Evolutionary conservation across 805 yeast genomes (phyloP).

Genomic region (Monosporozyma servazzii): DNA sequence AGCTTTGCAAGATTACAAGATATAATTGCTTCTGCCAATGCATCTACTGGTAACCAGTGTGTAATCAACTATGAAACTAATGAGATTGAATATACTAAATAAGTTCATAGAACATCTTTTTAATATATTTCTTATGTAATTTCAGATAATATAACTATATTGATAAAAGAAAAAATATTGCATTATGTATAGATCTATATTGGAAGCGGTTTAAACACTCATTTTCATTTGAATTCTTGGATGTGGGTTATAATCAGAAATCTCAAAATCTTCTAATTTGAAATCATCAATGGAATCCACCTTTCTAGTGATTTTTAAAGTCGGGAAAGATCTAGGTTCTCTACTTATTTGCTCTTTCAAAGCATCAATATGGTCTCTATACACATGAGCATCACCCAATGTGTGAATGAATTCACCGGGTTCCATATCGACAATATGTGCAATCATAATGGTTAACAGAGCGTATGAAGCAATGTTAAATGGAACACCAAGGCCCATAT

Average conservation of each 20-base stretch:
- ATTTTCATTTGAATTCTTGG: conserved; percentile 86
- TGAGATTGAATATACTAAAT: conserved; percentile 20
- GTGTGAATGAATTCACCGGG: conserved; percentile 94
- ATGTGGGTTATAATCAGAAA: conserved; percentile 72
- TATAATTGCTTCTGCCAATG: conserved; percentile 32
- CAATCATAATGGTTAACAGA: conserved; percentile 84
- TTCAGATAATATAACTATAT: not conserved
- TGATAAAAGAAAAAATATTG: not conserved
- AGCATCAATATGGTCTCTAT: conserved; percentile 88
- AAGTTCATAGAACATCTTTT: not conserved
- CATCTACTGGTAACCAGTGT: conserved; percentile 27
- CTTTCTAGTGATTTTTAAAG: conserved; percentile 55
- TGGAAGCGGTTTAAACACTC: conserved; percentile 58
- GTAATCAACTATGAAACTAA: conserved; percentile 33
- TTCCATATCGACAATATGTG: conserved; percentile 89
- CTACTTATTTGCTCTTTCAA: conserved; percentile 70
- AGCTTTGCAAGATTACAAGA: conserved; percentile 19
- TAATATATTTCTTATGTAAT: not conserved
- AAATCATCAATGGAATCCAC: conserved; percentile 78
- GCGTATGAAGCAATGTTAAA: conserved; percentile 97
- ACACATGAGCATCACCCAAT: conserved; percentile 95
- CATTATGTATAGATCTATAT: not conserved
- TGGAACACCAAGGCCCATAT: conserved; percentile 99
- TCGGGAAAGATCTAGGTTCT: conserved; percentile 74
- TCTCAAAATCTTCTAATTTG: conserved; percentile 77